Conservation (phyloP, 23 red algal genomes). For the Gracilaria vermiculophylla region DNA sequence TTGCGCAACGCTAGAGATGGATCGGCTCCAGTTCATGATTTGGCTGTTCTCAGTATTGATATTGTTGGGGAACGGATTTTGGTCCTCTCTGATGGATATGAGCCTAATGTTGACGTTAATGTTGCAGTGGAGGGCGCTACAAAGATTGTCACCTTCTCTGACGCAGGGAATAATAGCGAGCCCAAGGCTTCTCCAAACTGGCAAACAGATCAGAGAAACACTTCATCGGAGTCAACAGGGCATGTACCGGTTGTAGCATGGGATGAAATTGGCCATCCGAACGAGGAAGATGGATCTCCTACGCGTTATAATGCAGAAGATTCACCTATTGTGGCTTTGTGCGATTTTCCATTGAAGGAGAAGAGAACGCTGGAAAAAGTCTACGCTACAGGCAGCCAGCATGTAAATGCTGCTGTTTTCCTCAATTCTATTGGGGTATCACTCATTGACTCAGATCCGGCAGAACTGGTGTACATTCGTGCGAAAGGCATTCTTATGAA, state of each 20-base stretch:
- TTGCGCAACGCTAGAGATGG: neutral
- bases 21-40: neutral
- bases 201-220: neutral
- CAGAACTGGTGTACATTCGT: slow-evolving; percentile 75
- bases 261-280: slow-evolving; percentile 37
- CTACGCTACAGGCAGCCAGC: neutral
- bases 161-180: slow-evolving; percentile 36
- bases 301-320: neutral
- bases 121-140: slow-evolving; percentile 85
- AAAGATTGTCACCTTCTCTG: slow-evolving; percentile 90
- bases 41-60: slow-evolving; percentile 64
- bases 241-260: slow-evolving; percentile 65
- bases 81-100: slow-evolving; percentile 21
- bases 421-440: slow-evolving; percentile 80
- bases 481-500: slow-evolving; percentile 44
- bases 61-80: slow-evolving; percentile 65
- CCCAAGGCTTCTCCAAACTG: neutral
- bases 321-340: neutral
- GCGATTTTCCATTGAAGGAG: slow-evolving; percentile 6
- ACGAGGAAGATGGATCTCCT: neutral
- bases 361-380: slow-evolving; percentile 8
- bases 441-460: slow-evolving; percentile 55
- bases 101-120: slow-evolving; percentile 34
- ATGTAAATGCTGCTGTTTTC: slow-evolving; percentile 57
- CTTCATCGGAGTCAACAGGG: neutral